Base-by-base conservation (phyloP, 1,284 basidiomycete genomes). In the Microbotryum silenes-acaulis region DNA sequence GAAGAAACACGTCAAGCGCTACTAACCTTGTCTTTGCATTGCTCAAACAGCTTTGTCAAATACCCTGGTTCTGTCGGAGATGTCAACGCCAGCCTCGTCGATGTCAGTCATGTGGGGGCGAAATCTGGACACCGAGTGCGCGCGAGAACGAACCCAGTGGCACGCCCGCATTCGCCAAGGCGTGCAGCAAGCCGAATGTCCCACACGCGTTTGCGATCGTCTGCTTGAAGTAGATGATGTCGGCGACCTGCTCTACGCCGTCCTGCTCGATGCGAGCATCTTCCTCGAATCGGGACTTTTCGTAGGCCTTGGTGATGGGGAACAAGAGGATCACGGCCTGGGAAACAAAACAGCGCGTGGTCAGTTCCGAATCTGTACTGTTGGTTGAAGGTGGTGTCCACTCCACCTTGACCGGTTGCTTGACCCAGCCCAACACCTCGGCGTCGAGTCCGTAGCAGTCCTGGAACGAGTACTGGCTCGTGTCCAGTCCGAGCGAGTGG, bases 141-240 rank as follows among this genome's bases (percentile, higher is more conserved):
- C 20, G 9, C n/a, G 14, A 2, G 21, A 54, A 56, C 51, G 44
- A 31, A 69, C 53, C 54, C 57, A 71, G 56, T 37, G 42, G 59
- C 21, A 66, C 51, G 74, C 82, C 67, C 64, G 86, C 85, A 70
- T 91, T 91, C 21, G 81, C 81, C 52, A 91, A 73, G 5, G 88
- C 83, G 72, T 94, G 91, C 16, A 94, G 78, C 9, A 94, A 78
- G 0, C 85, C 91, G 70, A 93, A 91, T 0, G 90, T 91, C 2
- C 91, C 91, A 71, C 91, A 93, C 0, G 91, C 90, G 72, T 92
- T 92, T 2, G 80, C 75, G 63, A 92, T 77, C 8, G 77, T 78
- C 71, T 79, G 78, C 66, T 78, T 78, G 70, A 79, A 77, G 73
- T 83, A 89, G 60, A 89, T 76, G 6, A 89, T 74, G 0, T 81